Base-by-base conservation (phyloP, 2,329 filamentous ascomycete genomes). In the Cercospora janseana region DNA sequence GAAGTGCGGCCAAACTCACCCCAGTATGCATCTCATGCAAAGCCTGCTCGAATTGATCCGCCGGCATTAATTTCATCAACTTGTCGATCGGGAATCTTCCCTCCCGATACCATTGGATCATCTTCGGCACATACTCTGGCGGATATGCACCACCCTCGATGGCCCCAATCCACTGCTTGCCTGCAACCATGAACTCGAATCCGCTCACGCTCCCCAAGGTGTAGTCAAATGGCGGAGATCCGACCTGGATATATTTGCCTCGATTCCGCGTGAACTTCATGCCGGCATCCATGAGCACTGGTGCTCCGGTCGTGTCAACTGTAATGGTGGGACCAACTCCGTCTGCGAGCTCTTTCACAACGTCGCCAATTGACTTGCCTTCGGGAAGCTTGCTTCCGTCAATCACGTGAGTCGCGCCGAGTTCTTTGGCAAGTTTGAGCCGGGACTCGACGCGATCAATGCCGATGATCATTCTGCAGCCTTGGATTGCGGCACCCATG, bases 231-330 rank as follows among this genome's bases (percentile, higher is more conserved):
- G 72, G 70, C 4, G 76, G 70, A 0, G 72, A 72, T 0, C 78
- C 77, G 13, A 80, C 73, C 55, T 78, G 73, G 4, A 79, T 69
- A 20, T 78, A 68, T 52, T 73, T 74, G 1, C 76, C 78, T 49
- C 69, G 69, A 23, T 71, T 70, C 9, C 72, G 63, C 4, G 75
- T 70, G 26, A 70, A 69, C 2, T 72, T 66, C 2, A 78, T 53
- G 1, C 69, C 70, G 3, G 72, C 71, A 6, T 71, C 64, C 12
- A 79, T 63, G 49, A 78, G 52, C 29, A 69, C 51, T 28, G 70
- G 64, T 0, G 70, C 69, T 0, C 75, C 78, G 1, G 75, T 79
- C 0, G 76, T 79, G 46, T 80, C 78, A 43, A 80, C 68, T 4
- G 69, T 69, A 26, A 78, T 61, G 2, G 70, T 73, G 0, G 73